These are phyloP conservation scores for Fusarium domesticum DNA, from an alignment of 2,329 filamentous ascomycete genomes.

Conservation along the genomic window DNA sequence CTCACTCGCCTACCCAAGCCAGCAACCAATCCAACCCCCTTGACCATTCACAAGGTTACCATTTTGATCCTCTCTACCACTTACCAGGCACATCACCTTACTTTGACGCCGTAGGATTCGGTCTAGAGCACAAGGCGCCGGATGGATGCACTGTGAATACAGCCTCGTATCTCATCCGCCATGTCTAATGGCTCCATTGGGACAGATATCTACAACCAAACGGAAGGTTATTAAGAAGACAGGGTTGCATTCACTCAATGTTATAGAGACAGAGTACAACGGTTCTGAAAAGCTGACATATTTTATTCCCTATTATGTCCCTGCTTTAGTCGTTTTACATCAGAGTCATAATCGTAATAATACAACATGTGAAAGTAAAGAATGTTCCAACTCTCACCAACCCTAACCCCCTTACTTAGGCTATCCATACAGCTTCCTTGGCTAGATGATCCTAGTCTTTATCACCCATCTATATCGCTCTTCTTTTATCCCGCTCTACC, in stretches of 20 bases:
- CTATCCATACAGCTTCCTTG: not conserved
- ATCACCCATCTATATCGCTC: not conserved
- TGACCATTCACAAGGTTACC: constrained; percentile 24
- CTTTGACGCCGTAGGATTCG: constrained; percentile 25
- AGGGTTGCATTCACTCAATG: no score
- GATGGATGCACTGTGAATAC: constrained; percentile 22
- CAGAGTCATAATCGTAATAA: no score
- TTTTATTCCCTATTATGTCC: no score
- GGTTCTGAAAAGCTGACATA: no score
- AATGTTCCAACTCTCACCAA: no score
- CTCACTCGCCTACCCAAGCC: constrained; percentile 6
- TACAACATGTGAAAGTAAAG: no score
- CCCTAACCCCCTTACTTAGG: not conserved
- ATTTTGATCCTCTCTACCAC: constrained; percentile 24
- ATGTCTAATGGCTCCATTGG: no score
- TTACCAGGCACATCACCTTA: constrained; percentile 26
- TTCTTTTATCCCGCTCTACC: not conserved
- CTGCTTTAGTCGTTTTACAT: no score
- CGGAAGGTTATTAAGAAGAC: no score
- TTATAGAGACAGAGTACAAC: no score
- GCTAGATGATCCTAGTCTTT: not conserved
- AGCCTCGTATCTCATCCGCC: constrained; percentile 24
- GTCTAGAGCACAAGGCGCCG: constrained; percentile 17
- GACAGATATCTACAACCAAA: constrained; percentile 24
- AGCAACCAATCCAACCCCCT: constrained; percentile 15